Percentiles rank a stretch among this genome's conserved stretches.
phyloP scores from a whole-genome alignment of 306 rosid species.

The Coriaria nepalensis region DNA sequence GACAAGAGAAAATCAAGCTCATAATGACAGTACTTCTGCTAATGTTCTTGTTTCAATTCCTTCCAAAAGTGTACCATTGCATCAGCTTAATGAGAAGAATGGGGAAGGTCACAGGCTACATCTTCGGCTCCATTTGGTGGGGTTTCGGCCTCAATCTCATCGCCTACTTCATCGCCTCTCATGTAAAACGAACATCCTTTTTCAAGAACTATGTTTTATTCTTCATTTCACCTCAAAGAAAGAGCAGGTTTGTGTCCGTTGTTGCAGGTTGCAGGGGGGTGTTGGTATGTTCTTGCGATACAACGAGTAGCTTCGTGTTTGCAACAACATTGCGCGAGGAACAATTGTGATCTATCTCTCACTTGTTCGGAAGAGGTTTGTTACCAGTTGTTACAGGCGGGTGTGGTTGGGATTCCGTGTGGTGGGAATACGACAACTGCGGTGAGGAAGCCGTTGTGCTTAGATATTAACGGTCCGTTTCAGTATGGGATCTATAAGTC shows the following conservation, averaged over 20 bases:
- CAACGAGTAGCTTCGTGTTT: conserved; percentile 90
- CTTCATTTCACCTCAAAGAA: neutral
- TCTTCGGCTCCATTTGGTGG: conserved; percentile 99
- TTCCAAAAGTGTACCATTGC: conserved; percentile 92
- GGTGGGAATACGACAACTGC: conserved; percentile 43
- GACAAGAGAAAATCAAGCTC: conserved; percentile 78
- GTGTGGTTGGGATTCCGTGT: conserved; percentile 28
- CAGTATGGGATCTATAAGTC: conserved; percentile 80
- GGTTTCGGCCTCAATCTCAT: conserved; percentile 94
- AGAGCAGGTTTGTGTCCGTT: neutral
- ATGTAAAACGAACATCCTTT: conserved; percentile 31
- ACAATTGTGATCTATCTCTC: conserved; percentile 54
- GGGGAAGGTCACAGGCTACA: conserved; percentile 95
- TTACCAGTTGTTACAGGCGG: conserved; percentile 32
- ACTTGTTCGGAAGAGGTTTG: conserved; percentile 76
- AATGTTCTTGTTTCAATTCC: conserved; percentile 83
- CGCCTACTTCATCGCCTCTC: conserved; percentile 97
- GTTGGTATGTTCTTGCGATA: conserved; percentile 98
- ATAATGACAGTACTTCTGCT: conserved; percentile 80
- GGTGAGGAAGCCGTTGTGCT: conserved; percentile 49
- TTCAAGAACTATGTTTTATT: neutral
- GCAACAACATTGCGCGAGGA: conserved; percentile 53
- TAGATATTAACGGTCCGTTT: conserved; percentile 67
- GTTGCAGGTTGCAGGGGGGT: conserved; percentile 90
- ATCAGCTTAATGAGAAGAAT: conserved; percentile 82